These are phyloP conservation scores for Phytophthora vignae DNA, from an alignment of 352 stramenopile genomes.

Conservation along the genomic window DNA sequence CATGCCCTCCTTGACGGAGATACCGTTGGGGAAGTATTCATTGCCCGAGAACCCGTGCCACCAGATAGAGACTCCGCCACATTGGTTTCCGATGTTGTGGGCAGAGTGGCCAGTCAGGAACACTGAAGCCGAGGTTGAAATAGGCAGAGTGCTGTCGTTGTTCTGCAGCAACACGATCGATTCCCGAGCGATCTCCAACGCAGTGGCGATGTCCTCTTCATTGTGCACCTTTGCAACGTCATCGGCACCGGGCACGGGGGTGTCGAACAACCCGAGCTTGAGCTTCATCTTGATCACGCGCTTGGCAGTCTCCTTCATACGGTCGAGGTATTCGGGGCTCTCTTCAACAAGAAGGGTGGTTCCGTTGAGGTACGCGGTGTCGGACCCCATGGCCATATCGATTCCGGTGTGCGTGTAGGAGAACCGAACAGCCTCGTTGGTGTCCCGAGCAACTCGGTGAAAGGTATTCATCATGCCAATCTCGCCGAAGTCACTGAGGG, in stretches of 20 bases:
- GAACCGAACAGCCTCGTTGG: neutral
- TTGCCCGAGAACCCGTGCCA: constrained; percentile 73
- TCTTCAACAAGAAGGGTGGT: neutral
- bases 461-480: neutral
- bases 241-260: neutral
- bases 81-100: neutral
- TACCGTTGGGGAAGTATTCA: constrained; percentile 14
- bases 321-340: neutral
- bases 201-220: neutral
- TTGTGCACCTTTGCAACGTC: constrained; percentile 3
- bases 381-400: neutral
- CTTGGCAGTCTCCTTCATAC: neutral
- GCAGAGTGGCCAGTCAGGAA: neutral
- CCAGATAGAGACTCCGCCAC: constrained; percentile 9
- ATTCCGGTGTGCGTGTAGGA: neutral
- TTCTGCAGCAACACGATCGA: neutral
- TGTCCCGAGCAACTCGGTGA: neutral
- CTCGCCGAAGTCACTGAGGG: neutral
- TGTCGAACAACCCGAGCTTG: constrained; percentile 9
- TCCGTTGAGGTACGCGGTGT: constrained; percentile 4
- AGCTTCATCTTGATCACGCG: constrained; percentile 10
- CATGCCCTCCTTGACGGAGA: neutral
- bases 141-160: neutral
- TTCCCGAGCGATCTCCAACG: neutral
- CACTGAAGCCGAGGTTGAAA: neutral